A percentile compares a stretch with the other conserved stretches of the same genome.
Evolutionary conservation across 2,329 filamentous ascomycete species (phyloP).

Genomic region (Didymella exigua): DNA sequence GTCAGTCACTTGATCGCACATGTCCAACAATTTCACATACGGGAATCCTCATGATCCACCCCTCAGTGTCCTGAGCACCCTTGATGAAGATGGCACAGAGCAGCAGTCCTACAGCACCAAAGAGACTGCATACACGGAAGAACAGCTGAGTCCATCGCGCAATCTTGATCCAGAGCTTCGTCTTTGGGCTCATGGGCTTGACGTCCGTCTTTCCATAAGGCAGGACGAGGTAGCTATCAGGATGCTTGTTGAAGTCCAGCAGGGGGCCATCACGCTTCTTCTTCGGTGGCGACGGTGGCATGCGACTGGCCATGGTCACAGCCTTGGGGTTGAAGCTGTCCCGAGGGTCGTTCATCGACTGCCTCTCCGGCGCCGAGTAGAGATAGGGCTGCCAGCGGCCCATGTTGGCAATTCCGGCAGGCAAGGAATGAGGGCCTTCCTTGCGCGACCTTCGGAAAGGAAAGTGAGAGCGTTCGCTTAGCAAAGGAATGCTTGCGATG

Average conservation of each 20-base stretch:
- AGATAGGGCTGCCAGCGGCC: conserved; percentile 70
- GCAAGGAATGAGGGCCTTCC: conserved; percentile 36
- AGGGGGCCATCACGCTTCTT: conserved; percentile 75
- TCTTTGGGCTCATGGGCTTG: conserved; percentile 70
- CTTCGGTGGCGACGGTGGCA: conserved; percentile 63
- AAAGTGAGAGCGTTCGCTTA: conserved; percentile 38
- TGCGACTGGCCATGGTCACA: conserved; percentile 78
- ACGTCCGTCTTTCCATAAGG: conserved; percentile 66
- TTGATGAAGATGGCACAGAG: conserved; percentile 78
- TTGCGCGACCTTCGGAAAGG: conserved; percentile 34
- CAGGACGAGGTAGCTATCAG: conserved; percentile 73
- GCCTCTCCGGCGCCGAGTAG: conserved; percentile 63
- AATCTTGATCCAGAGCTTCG: conserved; percentile 73
- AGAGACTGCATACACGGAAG: conserved; percentile 69
- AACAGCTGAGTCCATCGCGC: conserved; percentile 71
- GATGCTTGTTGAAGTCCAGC: conserved; percentile 82
- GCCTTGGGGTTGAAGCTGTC: conserved; percentile 82
- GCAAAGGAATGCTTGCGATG: conserved; percentile 44
- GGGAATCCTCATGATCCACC: conserved; percentile 77
- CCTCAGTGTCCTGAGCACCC: conserved; percentile 66
- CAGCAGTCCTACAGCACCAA: conserved; percentile 73
- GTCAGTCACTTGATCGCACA: conserved; percentile 20
- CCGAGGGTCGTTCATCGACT: conserved; percentile 54
- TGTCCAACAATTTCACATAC: conserved; percentile 57
- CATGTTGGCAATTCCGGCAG: conserved; percentile 42